These are phyloP conservation scores for Glonium stellatum DNA, from an alignment of 495 filamentous ascomycete genomes.

Conservation along the genomic window DNA sequence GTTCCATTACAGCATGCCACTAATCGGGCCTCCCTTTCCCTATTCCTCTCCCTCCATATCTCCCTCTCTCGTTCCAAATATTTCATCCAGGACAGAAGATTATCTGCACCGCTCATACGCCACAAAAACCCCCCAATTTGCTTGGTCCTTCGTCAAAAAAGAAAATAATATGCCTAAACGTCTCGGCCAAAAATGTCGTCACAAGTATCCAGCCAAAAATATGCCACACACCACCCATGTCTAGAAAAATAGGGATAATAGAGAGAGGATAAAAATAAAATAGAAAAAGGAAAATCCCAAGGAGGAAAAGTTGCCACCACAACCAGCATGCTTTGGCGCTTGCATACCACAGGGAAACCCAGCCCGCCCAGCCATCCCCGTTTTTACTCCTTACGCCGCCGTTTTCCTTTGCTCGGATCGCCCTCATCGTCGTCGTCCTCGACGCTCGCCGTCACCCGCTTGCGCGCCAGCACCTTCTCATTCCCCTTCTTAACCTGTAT, in stretches of 20 bases:
- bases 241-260: no score
- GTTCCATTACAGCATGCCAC: neutral
- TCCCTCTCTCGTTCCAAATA: no score
- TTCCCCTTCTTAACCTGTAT: constrained; percentile 82
- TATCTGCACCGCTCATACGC: neutral
- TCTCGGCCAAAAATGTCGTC: neutral
- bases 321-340: neutral
- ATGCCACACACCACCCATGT: neutral
- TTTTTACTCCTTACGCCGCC: constrained; percentile 25
- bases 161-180: neutral
- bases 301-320: no score
- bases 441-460: constrained; percentile 33
- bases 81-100: neutral
- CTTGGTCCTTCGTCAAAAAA: neutral
- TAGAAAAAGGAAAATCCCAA: neutral
- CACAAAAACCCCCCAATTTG: neutral
- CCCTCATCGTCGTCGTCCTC: constrained; percentile 44
- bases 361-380: neutral
- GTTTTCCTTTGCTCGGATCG: constrained; percentile 21
- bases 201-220: neutral
- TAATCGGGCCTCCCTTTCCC: neutral
- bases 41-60: no score
- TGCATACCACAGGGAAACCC: neutral
- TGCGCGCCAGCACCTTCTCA: constrained; percentile 45
- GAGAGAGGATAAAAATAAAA: no score